These are phyloP conservation scores for Paxillus ammoniavirescens DNA, from an alignment of 768 basidiomycete genomes.

Conservation along the genomic window DNA sequence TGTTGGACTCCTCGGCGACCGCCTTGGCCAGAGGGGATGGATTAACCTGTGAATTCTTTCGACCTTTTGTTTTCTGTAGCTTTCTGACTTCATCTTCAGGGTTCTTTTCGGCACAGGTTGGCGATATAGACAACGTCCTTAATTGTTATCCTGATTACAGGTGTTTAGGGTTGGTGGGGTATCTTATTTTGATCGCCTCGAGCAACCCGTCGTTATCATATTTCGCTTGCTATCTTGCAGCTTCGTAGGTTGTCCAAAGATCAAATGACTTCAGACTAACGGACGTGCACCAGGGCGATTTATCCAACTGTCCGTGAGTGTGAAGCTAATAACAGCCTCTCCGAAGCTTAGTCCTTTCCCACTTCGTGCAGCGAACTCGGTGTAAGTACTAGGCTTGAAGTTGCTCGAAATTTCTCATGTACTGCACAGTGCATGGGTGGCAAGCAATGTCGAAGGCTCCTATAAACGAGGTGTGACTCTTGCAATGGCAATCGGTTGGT, in stretches of 20 bases:
- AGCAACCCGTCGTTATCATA: conserved; percentile 63
- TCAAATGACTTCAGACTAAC: conserved; percentile 1
- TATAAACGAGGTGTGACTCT: conserved; percentile 72
- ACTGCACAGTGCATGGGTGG: conserved; percentile 59
- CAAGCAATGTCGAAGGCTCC: conserved; percentile 68
- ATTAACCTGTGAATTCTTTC: conserved; percentile 54
- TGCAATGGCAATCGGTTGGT: conserved; percentile 66
- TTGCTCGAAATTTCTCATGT: neutral
- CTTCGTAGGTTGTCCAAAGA: conserved; percentile 47
- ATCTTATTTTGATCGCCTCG: conserved; percentile 65
- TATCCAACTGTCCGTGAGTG: conserved; percentile 47
- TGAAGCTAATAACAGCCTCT: neutral
- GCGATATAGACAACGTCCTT: neutral
- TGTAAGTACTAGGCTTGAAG: conserved; percentile 37
- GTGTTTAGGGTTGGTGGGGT: conserved; percentile 48
- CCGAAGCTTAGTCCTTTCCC: neutral
- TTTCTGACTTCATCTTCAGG: conserved; percentile 15
- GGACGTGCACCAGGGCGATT: conserved; percentile 33
- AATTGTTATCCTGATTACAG: conserved; percentile 1
- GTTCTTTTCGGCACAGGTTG: conserved; percentile 32
- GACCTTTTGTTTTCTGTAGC: neutral
- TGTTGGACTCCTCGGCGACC: conserved; percentile 63
- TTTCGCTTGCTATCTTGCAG: conserved; percentile 69
- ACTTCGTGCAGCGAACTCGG: conserved; percentile 42
- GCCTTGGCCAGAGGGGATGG: conserved; percentile 50